Evolutionary conservation across 2,329 filamentous ascomycete species (phyloP).

Genomic region (Fusarium dlaminii): DNA sequence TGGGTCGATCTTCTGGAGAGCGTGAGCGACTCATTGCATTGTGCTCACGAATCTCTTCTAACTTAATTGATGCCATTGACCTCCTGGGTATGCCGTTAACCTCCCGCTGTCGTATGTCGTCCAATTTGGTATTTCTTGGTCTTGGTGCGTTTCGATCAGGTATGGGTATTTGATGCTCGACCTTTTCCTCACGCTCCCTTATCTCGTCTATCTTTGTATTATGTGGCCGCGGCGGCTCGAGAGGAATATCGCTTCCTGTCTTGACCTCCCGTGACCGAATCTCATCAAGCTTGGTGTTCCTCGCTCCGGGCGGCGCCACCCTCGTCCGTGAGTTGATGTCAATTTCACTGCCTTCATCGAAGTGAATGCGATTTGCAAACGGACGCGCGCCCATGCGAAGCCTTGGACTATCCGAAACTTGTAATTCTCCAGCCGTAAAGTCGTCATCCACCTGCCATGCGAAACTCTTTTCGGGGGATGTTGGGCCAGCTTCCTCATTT

Average conservation of each 20-base stretch:
- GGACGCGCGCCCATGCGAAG: slow-evolving; percentile 52
- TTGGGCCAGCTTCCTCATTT: not conserved
- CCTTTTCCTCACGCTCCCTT: slow-evolving; percentile 46
- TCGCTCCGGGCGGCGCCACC: slow-evolving; percentile 44
- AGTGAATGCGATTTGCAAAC: slow-evolving; percentile 48
- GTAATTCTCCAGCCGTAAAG: slow-evolving; percentile 65
- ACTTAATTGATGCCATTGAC: slow-evolving; percentile 57
- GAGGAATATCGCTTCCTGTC: slow-evolving; percentile 40
- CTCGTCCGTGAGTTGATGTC: slow-evolving; percentile 44
- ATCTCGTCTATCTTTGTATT: slow-evolving; percentile 52
- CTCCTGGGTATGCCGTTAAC: slow-evolving; percentile 56
- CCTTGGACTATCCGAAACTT: slow-evolving; percentile 66
- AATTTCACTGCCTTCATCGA: slow-evolving; percentile 45
- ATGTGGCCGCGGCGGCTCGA: slow-evolving; percentile 24
- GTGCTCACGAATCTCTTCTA: slow-evolving; percentile 63
- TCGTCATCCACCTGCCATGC: slow-evolving; percentile 67
- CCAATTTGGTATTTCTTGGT: slow-evolving; percentile 56
- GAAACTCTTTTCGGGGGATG: slow-evolving; percentile 62
- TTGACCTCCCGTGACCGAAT: slow-evolving; percentile 55
- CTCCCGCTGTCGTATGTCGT: slow-evolving; percentile 59
- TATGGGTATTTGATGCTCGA: slow-evolving; percentile 46
- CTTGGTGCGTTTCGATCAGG: slow-evolving; percentile 43
- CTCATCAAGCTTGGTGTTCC: slow-evolving; percentile 57
- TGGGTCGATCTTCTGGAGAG: slow-evolving; percentile 52
- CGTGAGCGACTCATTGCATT: slow-evolving; percentile 57